These are phyloP conservation scores for Hemileia vastatrix DNA, from an alignment of 1,284 basidiomycete species.

Conservation along the genomic window DNA sequence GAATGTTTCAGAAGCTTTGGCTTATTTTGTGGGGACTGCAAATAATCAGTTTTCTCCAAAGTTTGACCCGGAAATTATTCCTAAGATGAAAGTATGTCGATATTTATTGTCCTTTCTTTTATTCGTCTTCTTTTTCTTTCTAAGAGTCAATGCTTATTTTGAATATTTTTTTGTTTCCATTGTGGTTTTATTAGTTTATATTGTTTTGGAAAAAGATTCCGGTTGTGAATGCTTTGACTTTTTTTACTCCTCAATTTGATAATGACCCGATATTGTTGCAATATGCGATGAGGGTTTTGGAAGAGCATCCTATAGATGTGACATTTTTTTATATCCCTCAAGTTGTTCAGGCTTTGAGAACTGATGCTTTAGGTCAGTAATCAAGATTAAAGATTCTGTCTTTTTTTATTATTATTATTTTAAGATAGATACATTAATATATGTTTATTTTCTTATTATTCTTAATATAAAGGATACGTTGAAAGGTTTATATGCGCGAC, in stretches of 20 bases:
- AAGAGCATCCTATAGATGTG: conserved; percentile 84
- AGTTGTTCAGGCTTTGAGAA: conserved; percentile 87
- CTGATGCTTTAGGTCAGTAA: conserved; percentile 67
- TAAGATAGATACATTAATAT: background rate
- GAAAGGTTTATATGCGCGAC: conserved; percentile 94
- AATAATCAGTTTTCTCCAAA: too few relatives aligned
- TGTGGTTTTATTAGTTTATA: conserved; percentile 7
- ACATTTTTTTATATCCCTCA: conserved; percentile 99
- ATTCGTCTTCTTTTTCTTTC: background rate
- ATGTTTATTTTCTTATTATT: background rate
- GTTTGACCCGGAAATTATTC: conserved; percentile 12
- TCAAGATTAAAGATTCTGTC: background rate
- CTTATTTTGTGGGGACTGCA: conserved; percentile 16
- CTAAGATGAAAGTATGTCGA: background rate
- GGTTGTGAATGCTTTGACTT: conserved; percentile 21
- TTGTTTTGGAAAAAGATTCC: conserved; percentile 23
- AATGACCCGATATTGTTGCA: conserved; percentile 80
- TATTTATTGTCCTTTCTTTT: background rate
- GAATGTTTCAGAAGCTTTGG: conserved; percentile 19
- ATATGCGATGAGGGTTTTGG: conserved; percentile 91
- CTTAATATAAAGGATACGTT: conserved; percentile 64
- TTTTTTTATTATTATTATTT: background rate
- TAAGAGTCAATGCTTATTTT: too few relatives aligned
- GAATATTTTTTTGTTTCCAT: background rate
- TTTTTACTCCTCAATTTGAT: conserved; percentile 57